Conservation (phyloP, 352 stramenopile species). For the Phytophthora meadii region DNA sequence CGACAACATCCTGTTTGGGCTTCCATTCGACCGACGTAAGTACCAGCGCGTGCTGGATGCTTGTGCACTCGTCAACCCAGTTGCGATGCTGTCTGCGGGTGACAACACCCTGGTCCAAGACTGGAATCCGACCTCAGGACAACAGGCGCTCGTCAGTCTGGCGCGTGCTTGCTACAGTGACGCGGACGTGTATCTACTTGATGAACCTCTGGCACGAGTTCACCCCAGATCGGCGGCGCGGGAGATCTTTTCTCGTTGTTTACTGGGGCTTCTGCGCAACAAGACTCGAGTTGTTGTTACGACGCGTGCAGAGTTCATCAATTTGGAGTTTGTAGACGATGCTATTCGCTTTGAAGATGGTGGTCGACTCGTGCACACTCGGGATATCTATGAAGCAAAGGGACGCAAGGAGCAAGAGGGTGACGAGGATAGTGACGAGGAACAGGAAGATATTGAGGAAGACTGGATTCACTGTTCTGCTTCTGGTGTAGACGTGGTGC, state of each 20-base stretch:
- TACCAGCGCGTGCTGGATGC: slow-evolving; percentile 83
- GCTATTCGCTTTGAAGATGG: slow-evolving; percentile 64
- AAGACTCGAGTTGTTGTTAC: slow-evolving; percentile 80
- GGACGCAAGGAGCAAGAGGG: slow-evolving; percentile 22
- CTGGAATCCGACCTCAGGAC: slow-evolving; percentile 65
- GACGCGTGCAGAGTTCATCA: slow-evolving; percentile 71
- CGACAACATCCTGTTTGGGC: slow-evolving; percentile 95
- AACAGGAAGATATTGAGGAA: slow-evolving; percentile 22
- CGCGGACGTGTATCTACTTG: slow-evolving; percentile 74
- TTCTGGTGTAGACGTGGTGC: slow-evolving; percentile 33
- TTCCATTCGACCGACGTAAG: slow-evolving; percentile 67
- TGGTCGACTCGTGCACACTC: slow-evolving; percentile 49
- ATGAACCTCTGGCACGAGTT: slow-evolving; percentile 59
- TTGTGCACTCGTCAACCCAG: slow-evolving; percentile 80
- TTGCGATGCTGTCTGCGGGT: slow-evolving; percentile 78
- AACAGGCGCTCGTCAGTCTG: slow-evolving; percentile 79
- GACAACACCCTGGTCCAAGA: slow-evolving; percentile 87
- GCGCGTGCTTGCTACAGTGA: slow-evolving; percentile 90
- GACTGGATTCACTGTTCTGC: slow-evolving; percentile 42
- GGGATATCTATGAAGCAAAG: slow-evolving; percentile 42
- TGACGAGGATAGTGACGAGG: slow-evolving; percentile 32
- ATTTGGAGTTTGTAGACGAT: slow-evolving; percentile 65
- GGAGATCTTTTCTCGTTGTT: slow-evolving; percentile 87
- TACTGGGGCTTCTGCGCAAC: slow-evolving; percentile 65
- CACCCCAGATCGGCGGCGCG: slow-evolving; percentile 67